Evolutionary conservation across 2,329 filamentous ascomycete species (phyloP), one percentile per base, ranked within the genome.

Genomic region (Pseudogymnoascus sp.): DNA sequence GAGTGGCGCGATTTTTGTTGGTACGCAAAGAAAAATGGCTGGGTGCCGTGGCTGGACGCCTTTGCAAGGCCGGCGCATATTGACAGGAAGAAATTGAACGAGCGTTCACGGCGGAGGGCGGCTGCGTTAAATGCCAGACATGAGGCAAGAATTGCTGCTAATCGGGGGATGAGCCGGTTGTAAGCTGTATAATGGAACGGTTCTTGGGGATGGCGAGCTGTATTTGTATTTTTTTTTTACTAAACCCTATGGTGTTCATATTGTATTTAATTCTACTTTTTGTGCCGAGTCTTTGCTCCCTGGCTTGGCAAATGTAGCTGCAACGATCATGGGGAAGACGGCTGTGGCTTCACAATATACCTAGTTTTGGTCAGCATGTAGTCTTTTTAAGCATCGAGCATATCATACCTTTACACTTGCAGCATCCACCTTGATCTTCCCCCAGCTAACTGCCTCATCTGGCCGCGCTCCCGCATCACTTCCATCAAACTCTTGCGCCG

Each of bases 381-480:
- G 18, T 35, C 16, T 43, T 12, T 25, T 33, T 3, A 33, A 25
- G 14, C 5, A 18, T 18, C 2, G 11, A 18, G n/a, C 1, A 35
- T 35, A 18, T 71, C 79, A 68, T 74, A 91, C 90, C 86, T 97
- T 99, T 63, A 97, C 93, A 69, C 87, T 89, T 66, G 95, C 88
- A 1, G 89, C 95, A 61, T 88, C 90, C 43, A 87, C 81, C 76
- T 96, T 97, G 76, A 99, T 97, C 81, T 99, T 99, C 2, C 95
- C 95, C 95, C 95, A 99, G 66, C 93, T 97, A 14, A 99, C 90
- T 4, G 95, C 95, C 78, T 99, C 95, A 71, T 99, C 95, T 4
- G 95, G 95, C 62, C 95, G 82, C 3, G 95, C 95, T 1, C 95
- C 95, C 0, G 95, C 93, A 77, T 99, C 95, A 70, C 92, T 97